Percentiles rank a stretch among this genome's conserved stretches.
Evolutionary conservation across 2,329 filamentous ascomycete species (phyloP).

Genomic region (Ophiostoma pallidulum): DNA sequence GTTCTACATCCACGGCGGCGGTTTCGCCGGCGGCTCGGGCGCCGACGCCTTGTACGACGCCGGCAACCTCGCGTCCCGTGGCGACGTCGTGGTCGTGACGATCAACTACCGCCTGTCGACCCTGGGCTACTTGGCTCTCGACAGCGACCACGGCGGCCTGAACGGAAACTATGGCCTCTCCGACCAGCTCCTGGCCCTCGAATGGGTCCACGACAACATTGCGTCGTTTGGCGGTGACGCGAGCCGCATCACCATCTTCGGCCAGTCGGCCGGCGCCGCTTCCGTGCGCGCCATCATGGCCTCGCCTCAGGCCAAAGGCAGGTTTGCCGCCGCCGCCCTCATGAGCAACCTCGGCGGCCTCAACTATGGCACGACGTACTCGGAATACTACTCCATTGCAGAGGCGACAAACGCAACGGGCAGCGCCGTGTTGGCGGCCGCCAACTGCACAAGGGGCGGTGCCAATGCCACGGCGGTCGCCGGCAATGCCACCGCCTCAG

Average conservation of each 20-base stretch:
- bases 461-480: too few relatives aligned
- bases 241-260: slow-evolving; percentile 45
- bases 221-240: slow-evolving; percentile 47
- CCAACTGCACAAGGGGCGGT: slow-evolving; percentile 37
- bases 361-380: slow-evolving; percentile 49
- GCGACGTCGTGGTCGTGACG: slow-evolving; percentile 48
- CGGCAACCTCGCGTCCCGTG: slow-evolving; percentile 46
- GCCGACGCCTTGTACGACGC: slow-evolving; percentile 36
- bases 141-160: slow-evolving; percentile 28
- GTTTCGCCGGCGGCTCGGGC: slow-evolving; percentile 40
- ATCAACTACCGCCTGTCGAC: slow-evolving; percentile 53
- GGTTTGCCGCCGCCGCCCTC: slow-evolving; percentile 38
- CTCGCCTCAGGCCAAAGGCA: slow-evolving; percentile 35
- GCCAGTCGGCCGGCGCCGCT: slow-evolving; percentile 43
- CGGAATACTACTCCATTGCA: slow-evolving; percentile 46
- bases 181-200: slow-evolving; percentile 39
- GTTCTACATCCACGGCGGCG: slow-evolving; percentile 41
- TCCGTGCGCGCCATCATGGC: slow-evolving; percentile 42
- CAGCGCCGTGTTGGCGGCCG: slow-evolving; percentile 39
- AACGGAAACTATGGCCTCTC: slow-evolving; percentile 41
- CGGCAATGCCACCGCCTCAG: slow-evolving; percentile 30
- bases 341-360: slow-evolving; percentile 33
- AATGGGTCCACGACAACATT: slow-evolving; percentile 43
- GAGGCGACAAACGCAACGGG: slow-evolving; percentile 40
- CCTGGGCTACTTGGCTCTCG: slow-evolving; percentile 48